phyloP scores from a whole-genome alignment of 257 asterid genomes.

The Buddleja alternifolia region DNA sequence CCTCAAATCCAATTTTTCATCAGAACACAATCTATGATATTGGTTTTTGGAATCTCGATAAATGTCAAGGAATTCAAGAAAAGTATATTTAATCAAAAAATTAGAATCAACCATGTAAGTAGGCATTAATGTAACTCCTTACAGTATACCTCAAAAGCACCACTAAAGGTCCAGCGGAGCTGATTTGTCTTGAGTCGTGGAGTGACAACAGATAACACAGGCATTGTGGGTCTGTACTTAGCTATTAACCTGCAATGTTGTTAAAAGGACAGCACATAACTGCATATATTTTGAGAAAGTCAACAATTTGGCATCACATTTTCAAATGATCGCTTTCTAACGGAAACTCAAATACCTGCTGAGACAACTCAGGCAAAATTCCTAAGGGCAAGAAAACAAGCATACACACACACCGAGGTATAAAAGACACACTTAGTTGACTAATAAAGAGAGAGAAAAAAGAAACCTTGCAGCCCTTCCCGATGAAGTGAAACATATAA shows the following conservation, averaged over 20 bases:
- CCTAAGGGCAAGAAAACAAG: background rate
- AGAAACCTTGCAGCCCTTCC: conserved; percentile 90
- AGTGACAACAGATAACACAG: conserved; percentile 86
- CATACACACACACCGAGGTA: background rate
- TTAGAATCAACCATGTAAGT: background rate
- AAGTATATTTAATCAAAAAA: no score
- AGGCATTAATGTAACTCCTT: background rate
- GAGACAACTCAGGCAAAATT: no score
- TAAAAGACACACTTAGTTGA: background rate
- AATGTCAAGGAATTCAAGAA: no score
- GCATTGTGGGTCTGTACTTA: conserved; percentile 94
- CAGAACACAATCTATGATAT: no score
- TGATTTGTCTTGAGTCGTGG: conserved; percentile 90
- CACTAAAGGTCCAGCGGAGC: conserved; percentile 79
- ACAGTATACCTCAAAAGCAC: conserved; percentile 81
- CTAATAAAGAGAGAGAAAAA: background rate
- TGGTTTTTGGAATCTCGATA: no score
- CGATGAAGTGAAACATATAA: conserved; percentile 93
- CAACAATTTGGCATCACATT: no score
- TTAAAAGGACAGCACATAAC: background rate
- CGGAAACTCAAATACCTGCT: no score
- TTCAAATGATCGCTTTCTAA: no score
- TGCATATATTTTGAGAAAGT: background rate
- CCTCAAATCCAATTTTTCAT: no score
- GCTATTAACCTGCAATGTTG: conserved; percentile 72